Percentiles rank a stretch among this genome's conserved stretches.
Conservation (phyloP, 495 filamentous ascomycete genomes). For the Immersiella caudata region DNA sequence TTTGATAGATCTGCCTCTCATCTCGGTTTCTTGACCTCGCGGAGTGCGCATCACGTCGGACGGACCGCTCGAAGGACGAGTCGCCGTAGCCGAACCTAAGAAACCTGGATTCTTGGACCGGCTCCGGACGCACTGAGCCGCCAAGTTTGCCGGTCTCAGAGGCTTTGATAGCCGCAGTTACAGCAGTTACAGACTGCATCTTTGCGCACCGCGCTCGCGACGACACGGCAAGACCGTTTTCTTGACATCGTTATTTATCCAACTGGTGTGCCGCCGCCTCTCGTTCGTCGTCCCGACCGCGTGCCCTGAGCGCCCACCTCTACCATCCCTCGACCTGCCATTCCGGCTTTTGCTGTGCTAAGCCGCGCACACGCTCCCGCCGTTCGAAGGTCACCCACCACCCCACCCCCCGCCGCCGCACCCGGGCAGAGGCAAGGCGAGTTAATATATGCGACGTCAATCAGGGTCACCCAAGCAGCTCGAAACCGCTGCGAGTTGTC, state of each 20-base stretch:
- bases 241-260: slow-evolving; percentile 15
- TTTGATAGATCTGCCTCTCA: slow-evolving; percentile 22
- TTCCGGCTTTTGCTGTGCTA: slow-evolving; percentile 17
- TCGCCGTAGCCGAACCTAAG: slow-evolving; percentile 12
- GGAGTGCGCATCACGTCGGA: too few relatives aligned
- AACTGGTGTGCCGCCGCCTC: background rate
- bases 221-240: background rate
- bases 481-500: slow-evolving; percentile 48
- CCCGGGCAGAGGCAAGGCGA: slow-evolving; percentile 21
- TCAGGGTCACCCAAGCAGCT: slow-evolving; percentile 52
- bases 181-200: slow-evolving; percentile 12
- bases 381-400: background rate
- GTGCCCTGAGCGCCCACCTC: background rate
- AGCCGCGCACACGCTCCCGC: slow-evolving; percentile 11
- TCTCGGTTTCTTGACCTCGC: slow-evolving; percentile 21
- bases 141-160: slow-evolving; percentile 26
- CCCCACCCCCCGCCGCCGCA: background rate
- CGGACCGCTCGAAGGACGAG: slow-evolving; percentile 15
- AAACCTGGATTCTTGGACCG: background rate
- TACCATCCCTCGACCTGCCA: background rate
- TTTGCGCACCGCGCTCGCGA: slow-evolving; percentile 2
- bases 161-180: slow-evolving; percentile 13
- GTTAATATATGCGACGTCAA: slow-evolving; percentile 50
- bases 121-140: slow-evolving; percentile 18
- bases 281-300: background rate